Base-by-base conservation (phyloP, 2,329 filamentous ascomycete genomes). In the Trichoderma afroharzianum region DNA sequence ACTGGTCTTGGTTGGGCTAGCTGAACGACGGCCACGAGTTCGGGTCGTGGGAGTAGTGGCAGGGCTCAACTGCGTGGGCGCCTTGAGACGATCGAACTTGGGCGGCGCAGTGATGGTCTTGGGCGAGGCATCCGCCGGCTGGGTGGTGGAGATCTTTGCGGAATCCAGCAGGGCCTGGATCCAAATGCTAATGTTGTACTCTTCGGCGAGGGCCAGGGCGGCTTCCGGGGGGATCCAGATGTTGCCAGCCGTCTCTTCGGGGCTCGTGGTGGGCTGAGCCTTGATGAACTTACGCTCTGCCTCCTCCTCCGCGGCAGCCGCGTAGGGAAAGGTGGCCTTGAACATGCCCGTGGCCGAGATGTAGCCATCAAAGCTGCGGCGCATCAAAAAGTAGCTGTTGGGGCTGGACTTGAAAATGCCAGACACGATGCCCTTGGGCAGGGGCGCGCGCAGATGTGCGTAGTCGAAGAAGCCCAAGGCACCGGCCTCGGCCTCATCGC, bases 371-470 rank as follows among this genome's bases (percentile, higher is more conserved):
- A 89, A 89, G 82, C 93, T 95, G 76, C 93, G 91, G 82, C 93
- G 91, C 93, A 99, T 99, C 76, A 99, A 85, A 81, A 98, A 99
- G 83, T 99, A 99, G 76, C 93, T 96, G 80, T 94, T 94, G 6
- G 96, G 95, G 79, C 91, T 91, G 72, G 91, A 91, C 78, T 93
- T 92, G 85, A 98, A 98, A 78, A 99, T 97, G 79, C 96, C 96
- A 6, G 95, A 97, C 32, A 91, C 89, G 76, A 98, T 91, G 74
- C 96, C 94, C 82, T 95, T 96, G 63, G 96, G 96, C 61, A 99
- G 85, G 15, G 96, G 95, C 73, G 95, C 95, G 78, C 95, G 92
- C 63, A 99, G 87, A 80, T 99, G 96, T 75, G 95, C 95, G 82
- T 99, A 99, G 82, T 98, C 96, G 80, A 99, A 97, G 61, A 91